Conservation (phyloP, 257 asterid species). For the Forsythia viridissima region DNA sequence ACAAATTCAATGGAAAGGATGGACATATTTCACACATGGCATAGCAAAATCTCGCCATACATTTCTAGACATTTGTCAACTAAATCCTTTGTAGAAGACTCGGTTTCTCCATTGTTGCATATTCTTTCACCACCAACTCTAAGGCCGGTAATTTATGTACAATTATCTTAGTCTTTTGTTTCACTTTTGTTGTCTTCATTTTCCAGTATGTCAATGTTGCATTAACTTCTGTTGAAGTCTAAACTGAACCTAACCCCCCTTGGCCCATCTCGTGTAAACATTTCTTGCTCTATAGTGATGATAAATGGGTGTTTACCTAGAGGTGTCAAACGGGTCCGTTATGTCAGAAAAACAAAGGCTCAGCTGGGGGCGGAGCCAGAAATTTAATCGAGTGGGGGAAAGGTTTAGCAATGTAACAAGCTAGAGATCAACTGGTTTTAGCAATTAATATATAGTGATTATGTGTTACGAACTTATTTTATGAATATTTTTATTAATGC, state of each 20-base stretch:
- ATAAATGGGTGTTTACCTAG: neutral
- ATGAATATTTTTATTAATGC: too few species aligned
- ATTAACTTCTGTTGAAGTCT: neutral
- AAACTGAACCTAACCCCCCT: neutral
- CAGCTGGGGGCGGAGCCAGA: too few species aligned
- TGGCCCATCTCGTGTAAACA: neutral
- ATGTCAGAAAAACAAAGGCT: too few species aligned
- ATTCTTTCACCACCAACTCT: conserved; percentile 82
- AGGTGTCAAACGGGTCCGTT: neutral
- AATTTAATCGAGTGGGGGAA: too few species aligned
- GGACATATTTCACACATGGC: conserved; percentile 81
- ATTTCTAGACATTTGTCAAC: conserved; percentile 89
- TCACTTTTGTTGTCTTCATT: conserved; percentile 19
- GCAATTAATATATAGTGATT: too few species aligned
- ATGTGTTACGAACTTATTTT: too few species aligned
- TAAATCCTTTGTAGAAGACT: conserved; percentile 78
- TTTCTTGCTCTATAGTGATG: neutral
- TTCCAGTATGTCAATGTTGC: conserved; percentile 3
- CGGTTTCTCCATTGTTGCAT: conserved; percentile 75
- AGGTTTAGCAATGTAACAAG: too few species aligned
- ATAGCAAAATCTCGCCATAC: conserved; percentile 62
- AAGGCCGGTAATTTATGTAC: conserved; percentile 69
- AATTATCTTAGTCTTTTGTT: conserved; percentile 9
- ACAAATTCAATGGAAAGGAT: conserved; percentile 63
- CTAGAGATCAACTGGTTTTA: too few species aligned